Percentiles rank a stretch among this genome's conserved stretches.
phyloP scores from a whole-genome alignment of 2,329 filamentous ascomycete species.

The Sphaerulina musiva region DNA sequence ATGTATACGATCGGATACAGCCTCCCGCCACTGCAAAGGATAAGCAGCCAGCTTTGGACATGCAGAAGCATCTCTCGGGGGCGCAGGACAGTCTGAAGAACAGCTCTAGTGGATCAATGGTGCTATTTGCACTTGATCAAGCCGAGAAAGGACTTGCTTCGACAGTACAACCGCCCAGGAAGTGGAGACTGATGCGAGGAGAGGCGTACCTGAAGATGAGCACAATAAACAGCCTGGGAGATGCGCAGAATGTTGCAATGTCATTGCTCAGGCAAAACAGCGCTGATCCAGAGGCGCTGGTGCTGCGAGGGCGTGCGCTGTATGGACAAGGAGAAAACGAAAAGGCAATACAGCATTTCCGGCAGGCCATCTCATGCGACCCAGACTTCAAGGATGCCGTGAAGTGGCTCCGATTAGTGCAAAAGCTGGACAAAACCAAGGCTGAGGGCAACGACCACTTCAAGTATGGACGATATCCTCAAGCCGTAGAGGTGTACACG shows the following conservation, averaged over 20 bases:
- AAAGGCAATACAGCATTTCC: constrained; percentile 87
- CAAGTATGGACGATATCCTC: constrained; percentile 73
- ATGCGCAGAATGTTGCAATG: constrained; percentile 91
- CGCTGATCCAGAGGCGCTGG: constrained; percentile 87
- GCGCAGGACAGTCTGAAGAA: constrained; percentile 70
- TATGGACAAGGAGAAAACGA: constrained; percentile 93
- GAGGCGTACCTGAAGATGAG: constrained; percentile 92
- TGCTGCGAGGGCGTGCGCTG: constrained; percentile 77
- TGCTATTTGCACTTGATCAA: constrained; percentile 81
- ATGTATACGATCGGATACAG: constrained; percentile 72
- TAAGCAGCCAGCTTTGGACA: constrained; percentile 71
- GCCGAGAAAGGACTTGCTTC: constrained; percentile 73
- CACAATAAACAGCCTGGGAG: constrained; percentile 77
- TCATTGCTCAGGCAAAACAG: constrained; percentile 75
- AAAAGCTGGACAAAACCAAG: constrained; percentile 89
- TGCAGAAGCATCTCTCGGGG: constrained; percentile 73
- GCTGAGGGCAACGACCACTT: constrained; percentile 86
- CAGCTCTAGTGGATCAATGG: constrained; percentile 82
- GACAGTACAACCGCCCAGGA: constrained; percentile 73
- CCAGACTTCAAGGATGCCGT: constrained; percentile 85
- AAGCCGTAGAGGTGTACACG: constrained; percentile 78
- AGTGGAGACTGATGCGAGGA: constrained; percentile 88
- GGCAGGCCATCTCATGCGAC: constrained; percentile 81
- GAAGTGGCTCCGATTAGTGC: constrained; percentile 80
- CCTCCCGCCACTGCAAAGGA: constrained; percentile 80